These are phyloP conservation scores for Coemansia sp. DNA, from an alignment of 192 early-diverging fungal species.

Conservation along the genomic window DNA sequence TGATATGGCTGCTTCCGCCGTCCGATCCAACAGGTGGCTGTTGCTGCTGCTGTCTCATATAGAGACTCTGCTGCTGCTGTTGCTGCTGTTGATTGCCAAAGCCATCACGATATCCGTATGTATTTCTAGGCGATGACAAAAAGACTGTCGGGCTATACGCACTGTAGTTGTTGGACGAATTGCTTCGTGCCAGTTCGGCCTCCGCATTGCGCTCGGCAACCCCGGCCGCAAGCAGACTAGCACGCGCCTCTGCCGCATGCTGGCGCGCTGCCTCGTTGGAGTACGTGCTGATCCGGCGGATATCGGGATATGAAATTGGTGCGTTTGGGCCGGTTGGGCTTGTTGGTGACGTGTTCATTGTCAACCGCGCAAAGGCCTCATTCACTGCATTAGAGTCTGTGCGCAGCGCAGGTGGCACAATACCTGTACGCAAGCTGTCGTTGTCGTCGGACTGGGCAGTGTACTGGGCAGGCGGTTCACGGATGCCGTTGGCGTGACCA, in stretches of 20 bases:
- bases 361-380: constrained; percentile 36
- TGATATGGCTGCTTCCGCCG: constrained; percentile 1
- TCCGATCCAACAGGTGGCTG: not conserved
- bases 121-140: constrained; percentile 18
- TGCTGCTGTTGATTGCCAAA: constrained; percentile 5
- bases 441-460: constrained; percentile 5
- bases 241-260: constrained; percentile 46
- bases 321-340: not conserved
- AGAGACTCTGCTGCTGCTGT: constrained; percentile 13
- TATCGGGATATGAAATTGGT: constrained; percentile 10
- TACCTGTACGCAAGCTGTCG: not conserved
- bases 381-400: constrained; percentile 18
- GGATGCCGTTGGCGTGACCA: constrained; percentile 14
- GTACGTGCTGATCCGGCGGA: constrained; percentile 26
- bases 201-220: constrained; percentile 42
- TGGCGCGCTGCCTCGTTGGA: constrained; percentile 34
- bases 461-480: not conserved
- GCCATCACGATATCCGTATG: constrained; percentile 22
- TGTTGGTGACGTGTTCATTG: constrained; percentile 11
- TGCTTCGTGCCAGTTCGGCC: constrained; percentile 24
- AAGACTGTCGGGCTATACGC: constrained; percentile 16
- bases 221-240: constrained; percentile 46
- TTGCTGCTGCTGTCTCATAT: constrained; percentile 4
- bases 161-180: constrained; percentile 7
- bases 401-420: constrained; percentile 6